phyloP scores from a whole-genome alignment of 352 stramenopile species.

The Aphanomyces cochlioides region DNA sequence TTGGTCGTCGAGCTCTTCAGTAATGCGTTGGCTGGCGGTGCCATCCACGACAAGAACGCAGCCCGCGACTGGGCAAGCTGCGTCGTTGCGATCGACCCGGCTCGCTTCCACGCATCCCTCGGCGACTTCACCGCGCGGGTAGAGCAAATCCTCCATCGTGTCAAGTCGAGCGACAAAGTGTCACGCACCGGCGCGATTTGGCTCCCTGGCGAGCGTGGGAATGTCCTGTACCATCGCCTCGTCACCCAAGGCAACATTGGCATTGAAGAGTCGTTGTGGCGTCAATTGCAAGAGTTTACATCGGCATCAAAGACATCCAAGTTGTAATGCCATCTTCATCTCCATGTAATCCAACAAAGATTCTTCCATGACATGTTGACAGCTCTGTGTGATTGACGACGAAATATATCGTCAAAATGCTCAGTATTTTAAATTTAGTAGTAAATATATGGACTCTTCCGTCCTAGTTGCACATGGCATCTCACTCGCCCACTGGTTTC shows the following conservation, averaged over 20 bases:
- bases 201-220: constrained; percentile 22
- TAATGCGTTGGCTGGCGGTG: constrained; percentile 9
- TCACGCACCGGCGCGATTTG: constrained; percentile 1
- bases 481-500: no score
- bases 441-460: no score
- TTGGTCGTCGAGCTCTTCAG: constrained; percentile 18
- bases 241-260: constrained; percentile 13
- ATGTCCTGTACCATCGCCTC: constrained; percentile 13
- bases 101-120: constrained; percentile 2
- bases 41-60: constrained; percentile 25
- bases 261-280: constrained; percentile 20
- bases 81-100: constrained; percentile 15
- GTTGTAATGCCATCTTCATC: not conserved
- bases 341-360: no score
- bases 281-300: constrained; percentile 20
- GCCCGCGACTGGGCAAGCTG: constrained; percentile 23
- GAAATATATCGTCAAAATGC: no score
- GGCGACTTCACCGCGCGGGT: constrained; percentile 8
- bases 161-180: constrained; percentile 16
- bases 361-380: no score
- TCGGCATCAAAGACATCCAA: not conserved
- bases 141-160: constrained; percentile 21
- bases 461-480: no score
- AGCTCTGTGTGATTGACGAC: no score
- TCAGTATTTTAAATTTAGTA: no score